These are phyloP conservation scores for Tuber umbilicatum DNA, from an alignment of 495 filamentous ascomycete species.

Conservation along the genomic window DNA sequence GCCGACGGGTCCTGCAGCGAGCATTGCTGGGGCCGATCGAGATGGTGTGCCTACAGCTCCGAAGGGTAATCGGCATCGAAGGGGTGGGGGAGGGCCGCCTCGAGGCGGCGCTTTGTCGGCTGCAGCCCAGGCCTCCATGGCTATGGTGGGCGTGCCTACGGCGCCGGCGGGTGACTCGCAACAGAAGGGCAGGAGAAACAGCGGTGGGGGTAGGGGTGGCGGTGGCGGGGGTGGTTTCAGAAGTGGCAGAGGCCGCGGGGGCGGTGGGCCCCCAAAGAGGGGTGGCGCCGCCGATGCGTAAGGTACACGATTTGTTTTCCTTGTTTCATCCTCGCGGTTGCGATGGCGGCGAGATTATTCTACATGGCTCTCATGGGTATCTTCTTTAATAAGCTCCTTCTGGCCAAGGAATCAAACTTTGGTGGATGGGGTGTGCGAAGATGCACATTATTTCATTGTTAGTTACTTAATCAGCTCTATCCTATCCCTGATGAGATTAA, in stretches of 20 bases:
- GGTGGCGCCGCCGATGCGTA: background rate
- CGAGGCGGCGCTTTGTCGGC: background rate
- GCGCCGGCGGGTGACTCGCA: slow-evolving; percentile 23
- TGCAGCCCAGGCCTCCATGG: slow-evolving; percentile 11
- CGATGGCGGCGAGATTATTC: background rate
- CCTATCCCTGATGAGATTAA: too few species aligned
- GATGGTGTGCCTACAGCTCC: slow-evolving; percentile 20
- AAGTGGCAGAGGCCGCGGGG: background rate
- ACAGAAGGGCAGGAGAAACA: slow-evolving; percentile 19
- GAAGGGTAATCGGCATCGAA: slow-evolving; percentile 21
- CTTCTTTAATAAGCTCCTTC: background rate
- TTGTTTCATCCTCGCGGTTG: background rate
- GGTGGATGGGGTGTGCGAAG: background rate
- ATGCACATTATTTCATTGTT: background rate
- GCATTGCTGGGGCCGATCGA: slow-evolving; percentile 3
- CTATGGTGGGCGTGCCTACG: slow-evolving; percentile 21
- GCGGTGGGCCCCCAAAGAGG: slow-evolving; percentile 7
- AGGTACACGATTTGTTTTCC: background rate
- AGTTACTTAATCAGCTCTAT: background rate
- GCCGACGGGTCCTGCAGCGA: slow-evolving; percentile 36
- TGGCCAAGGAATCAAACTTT: background rate
- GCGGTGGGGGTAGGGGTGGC: slow-evolving; percentile 26
- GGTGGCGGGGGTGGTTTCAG: slow-evolving; percentile 18
- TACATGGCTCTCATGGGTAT: background rate
- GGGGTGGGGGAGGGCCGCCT: slow-evolving; percentile 25